Evolutionary conservation across 805 yeast genomes (phyloP).

Genomic region (Scheffersomyces spartinae): DNA sequence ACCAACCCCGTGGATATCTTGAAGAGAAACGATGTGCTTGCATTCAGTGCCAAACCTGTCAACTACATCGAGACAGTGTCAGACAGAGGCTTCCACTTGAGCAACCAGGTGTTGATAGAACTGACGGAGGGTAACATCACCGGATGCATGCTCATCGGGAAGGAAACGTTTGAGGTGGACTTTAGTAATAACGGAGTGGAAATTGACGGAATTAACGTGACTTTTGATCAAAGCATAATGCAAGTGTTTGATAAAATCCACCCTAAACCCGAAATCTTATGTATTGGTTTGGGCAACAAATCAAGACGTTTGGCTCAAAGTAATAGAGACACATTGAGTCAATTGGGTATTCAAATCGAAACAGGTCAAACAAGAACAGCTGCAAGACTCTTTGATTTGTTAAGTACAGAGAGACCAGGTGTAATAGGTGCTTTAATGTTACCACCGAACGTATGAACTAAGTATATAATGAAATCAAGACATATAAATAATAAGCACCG

Average conservation of each 20-base stretch:
- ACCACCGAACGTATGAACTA: conserved; percentile 46
- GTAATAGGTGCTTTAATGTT: conserved; percentile 64
- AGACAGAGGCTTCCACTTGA: conserved; percentile 26
- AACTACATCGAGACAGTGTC: conserved; percentile 32
- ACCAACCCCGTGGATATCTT: conserved; percentile 32
- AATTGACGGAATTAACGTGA: conserved; percentile 33
- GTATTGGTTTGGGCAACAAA: conserved; percentile 58
- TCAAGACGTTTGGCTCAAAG: conserved; percentile 52
- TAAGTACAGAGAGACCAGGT: conserved; percentile 70
- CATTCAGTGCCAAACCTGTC: conserved; percentile 29
- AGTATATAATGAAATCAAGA: conserved; percentile 1
- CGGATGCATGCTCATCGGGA: conserved; percentile 25
- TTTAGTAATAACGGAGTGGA: conserved; percentile 18
- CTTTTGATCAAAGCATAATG: conserved; percentile 33
- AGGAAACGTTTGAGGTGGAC: conserved; percentile 28
- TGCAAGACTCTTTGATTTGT: conserved; percentile 57
- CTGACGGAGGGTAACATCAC: conserved; percentile 19
- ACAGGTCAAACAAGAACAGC: conserved; percentile 52
- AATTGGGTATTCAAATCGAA: conserved; percentile 61
- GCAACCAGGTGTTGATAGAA: conserved; percentile 22
- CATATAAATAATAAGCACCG: conserved; percentile 1
- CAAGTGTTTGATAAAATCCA: conserved; percentile 42
- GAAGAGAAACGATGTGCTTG: conserved; percentile 30
- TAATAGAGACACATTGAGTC: conserved; percentile 36
- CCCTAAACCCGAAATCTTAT: conserved; percentile 70